Evolutionary conservation across 805 yeast species (phyloP).

Genomic region (Lipomyces oligophaga): DNA sequence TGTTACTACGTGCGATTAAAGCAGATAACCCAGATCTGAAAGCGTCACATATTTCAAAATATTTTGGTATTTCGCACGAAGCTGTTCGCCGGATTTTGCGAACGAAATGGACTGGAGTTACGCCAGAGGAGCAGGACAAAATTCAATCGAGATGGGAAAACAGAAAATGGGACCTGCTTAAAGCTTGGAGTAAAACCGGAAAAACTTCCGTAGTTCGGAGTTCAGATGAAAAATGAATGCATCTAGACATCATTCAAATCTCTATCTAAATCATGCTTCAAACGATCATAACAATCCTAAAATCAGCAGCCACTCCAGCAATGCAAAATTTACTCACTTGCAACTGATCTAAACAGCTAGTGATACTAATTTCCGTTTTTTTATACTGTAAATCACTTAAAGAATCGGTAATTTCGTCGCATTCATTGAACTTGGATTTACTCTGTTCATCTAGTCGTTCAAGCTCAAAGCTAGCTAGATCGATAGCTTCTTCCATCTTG

Average conservation of each 20-base stretch:
- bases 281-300: background rate
- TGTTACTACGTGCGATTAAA: conserved; percentile 56
- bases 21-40: conserved; percentile 55
- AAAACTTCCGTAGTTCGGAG: conserved; percentile 1
- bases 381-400: conserved; percentile 25
- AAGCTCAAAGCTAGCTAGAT: conserved; percentile 2
- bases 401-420: conserved; percentile 10
- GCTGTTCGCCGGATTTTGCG: conserved; percentile 74
- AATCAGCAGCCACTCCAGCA: background rate
- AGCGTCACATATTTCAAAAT: conserved; percentile 55
- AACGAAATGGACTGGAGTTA: conserved; percentile 69
- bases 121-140: conserved; percentile 45
- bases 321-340: background rate
- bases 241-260: background rate
- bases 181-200: conserved; percentile 17
- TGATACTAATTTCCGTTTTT: conserved; percentile 1
- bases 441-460: conserved; percentile 4
- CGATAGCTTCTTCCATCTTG: conserved; percentile 21
- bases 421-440: background rate
- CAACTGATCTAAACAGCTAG: conserved; percentile 2
- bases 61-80: conserved; percentile 73
- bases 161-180: conserved; percentile 40
- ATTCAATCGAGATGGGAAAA: conserved; percentile 51
- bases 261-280: background rate
- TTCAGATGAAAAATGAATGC: background rate